phyloP scores from a whole-genome alignment of 2,329 filamentous ascomycete genomes.

The Cordyceps farinosa region DNA sequence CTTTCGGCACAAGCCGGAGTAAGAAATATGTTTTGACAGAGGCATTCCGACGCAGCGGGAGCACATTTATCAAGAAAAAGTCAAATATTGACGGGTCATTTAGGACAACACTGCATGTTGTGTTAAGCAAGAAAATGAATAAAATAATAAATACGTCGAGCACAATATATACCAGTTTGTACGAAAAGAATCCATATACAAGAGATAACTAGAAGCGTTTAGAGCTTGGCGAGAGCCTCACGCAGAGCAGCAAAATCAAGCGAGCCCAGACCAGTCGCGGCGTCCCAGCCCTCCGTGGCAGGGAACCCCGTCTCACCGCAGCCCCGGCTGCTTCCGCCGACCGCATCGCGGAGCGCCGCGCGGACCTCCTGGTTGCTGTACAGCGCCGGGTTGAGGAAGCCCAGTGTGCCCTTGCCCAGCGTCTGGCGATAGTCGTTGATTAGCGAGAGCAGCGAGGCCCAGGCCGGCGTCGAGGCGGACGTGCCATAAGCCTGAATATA shows the following conservation, averaged over 20 bases:
- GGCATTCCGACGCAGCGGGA: too few relatives aligned
- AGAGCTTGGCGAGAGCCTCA: neutral
- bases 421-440: conserved; percentile 10
- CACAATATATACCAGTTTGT: too few relatives aligned
- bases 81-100: too few relatives aligned
- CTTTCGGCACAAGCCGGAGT: too few relatives aligned
- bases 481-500: neutral
- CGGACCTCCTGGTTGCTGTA: neutral
- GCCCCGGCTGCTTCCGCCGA: neutral
- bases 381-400: conserved; percentile 13
- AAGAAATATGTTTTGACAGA: too few relatives aligned
- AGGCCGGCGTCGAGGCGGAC: conserved; percentile 1
- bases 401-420: conserved; percentile 4
- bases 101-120: too few relatives aligned
- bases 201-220: neutral
- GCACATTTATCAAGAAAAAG: too few relatives aligned
- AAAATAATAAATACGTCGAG: too few relatives aligned
- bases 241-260: conserved; percentile 9
- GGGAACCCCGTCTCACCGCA: conserved; percentile 8
- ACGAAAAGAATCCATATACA: too few relatives aligned
- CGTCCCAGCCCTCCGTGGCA: conserved; percentile 8
- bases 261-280: conserved; percentile 5
- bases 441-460: neutral
- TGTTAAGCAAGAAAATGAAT: too few relatives aligned
- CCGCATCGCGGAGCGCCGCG: neutral